Conservation (phyloP, 495 filamentous ascomycete genomes). For the Daldinia decipiens region DNA sequence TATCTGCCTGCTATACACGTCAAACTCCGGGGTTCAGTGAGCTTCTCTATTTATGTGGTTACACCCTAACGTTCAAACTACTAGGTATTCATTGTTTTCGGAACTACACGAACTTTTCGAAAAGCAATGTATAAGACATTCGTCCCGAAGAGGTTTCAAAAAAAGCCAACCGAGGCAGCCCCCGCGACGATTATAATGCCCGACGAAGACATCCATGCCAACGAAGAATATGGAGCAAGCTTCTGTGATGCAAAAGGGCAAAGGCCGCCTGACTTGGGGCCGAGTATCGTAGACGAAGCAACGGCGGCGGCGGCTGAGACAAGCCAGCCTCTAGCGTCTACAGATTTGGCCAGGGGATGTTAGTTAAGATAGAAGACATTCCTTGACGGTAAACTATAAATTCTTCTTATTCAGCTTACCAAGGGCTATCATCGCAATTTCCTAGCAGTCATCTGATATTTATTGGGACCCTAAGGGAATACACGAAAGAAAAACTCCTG, state of each 20-base stretch:
- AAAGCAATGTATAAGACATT: conserved; percentile 32
- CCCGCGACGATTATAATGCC: not conserved
- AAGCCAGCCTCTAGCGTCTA: too few species aligned
- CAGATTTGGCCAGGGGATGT: too few species aligned
- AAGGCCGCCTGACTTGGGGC: not conserved
- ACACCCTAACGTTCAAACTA: not conserved
- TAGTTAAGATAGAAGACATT: not conserved
- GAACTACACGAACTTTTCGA: conserved; percentile 54
- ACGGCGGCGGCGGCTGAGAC: too few species aligned
- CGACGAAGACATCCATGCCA: not conserved
- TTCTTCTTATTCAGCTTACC: not conserved
- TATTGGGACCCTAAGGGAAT: too few species aligned
- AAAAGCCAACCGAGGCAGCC: not conserved
- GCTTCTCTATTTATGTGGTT: not conserved
- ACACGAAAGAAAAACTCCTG: too few species aligned
- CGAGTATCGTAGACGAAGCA: not conserved
- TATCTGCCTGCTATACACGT: not conserved
- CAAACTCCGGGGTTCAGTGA: not conserved
- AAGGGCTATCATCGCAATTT: not conserved
- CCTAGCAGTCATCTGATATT: too few species aligned
- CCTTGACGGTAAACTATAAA: too few species aligned
- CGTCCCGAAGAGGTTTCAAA: conserved; percentile 37
- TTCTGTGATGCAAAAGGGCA: not conserved
- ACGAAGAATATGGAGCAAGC: conserved; percentile 8
- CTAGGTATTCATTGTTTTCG: conserved; percentile 54